Conservation (phyloP, 2,329 filamentous ascomycete species). For the Exophiala lecanii-corni region DNA sequence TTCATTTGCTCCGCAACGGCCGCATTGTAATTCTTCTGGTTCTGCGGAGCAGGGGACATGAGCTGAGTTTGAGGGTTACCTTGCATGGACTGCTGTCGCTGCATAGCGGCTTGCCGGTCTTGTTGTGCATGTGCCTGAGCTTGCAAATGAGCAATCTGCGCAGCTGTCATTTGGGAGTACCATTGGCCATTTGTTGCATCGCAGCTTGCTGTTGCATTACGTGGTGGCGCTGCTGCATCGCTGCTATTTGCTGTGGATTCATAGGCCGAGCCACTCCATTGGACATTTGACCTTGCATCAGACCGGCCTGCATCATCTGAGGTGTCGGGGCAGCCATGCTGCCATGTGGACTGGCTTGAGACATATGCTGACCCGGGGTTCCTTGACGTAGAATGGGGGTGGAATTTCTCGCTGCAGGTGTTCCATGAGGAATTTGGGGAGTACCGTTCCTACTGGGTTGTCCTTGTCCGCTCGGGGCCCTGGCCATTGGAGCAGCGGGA, state of each 20-base stretch:
- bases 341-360: constrained; percentile 42
- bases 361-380: constrained; percentile 44
- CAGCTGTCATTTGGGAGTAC: constrained; percentile 33
- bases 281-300: constrained; percentile 39
- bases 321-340: constrained; percentile 41
- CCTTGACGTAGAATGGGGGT: constrained; percentile 46
- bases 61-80: constrained; percentile 20
- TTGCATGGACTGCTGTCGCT: constrained; percentile 33
- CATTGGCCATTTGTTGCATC: constrained; percentile 33
- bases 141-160: constrained; percentile 25
- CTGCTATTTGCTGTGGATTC: constrained; percentile 39
- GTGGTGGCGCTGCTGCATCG: constrained; percentile 38
- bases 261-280: constrained; percentile 34
- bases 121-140: constrained; percentile 28
- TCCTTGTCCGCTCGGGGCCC: constrained; percentile 43
- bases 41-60: constrained; percentile 25
- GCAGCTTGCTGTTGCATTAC: constrained; percentile 42
- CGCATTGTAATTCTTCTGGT: constrained; percentile 20
- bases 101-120: constrained; percentile 27
- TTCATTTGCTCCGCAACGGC: constrained; percentile 13
- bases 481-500: constrained; percentile 42
- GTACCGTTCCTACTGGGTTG: constrained; percentile 43
- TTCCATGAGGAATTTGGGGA: constrained; percentile 44
- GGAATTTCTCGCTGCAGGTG: constrained; percentile 43
- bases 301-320: constrained; percentile 39